These are phyloP conservation scores for Lepidium didymum DNA, from an alignment of 345 rosid genomes.

Conservation along the genomic window DNA sequence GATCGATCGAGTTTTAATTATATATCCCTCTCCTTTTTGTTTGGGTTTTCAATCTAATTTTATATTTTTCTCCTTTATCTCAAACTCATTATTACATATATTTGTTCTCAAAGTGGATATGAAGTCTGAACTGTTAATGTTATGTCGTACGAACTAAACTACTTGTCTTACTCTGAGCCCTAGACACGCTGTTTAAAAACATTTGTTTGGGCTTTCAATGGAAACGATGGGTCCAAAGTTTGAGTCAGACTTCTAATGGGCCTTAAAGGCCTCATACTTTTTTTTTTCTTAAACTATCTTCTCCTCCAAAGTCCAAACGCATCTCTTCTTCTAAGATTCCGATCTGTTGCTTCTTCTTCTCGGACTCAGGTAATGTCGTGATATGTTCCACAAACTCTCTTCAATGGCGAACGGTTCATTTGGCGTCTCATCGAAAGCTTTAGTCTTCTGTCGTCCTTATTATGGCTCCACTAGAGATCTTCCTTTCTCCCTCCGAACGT, in stretches of 20 bases:
- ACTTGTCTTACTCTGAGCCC: neutral
- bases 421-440: constrained; percentile 23
- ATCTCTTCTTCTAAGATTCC: constrained; percentile 11
- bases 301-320: neutral
- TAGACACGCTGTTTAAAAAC: neutral
- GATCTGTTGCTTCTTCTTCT: constrained; percentile 1
- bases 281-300: neutral
- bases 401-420: constrained; percentile 25
- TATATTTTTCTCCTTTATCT: neutral
- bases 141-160: neutral
- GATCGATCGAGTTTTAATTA: constrained; percentile 17
- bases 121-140: neutral
- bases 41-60: constrained; percentile 5
- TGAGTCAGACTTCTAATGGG: neutral
- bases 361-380: constrained; percentile 9
- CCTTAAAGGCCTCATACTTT: neutral
- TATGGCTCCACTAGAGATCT: constrained; percentile 30
- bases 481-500: constrained; percentile 26
- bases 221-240: neutral
- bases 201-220: neutral
- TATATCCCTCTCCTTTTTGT: neutral
- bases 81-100: neutral
- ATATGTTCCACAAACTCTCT: constrained; percentile 14
- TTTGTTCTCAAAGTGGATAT: neutral
- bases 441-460: constrained; percentile 26